These are phyloP conservation scores for Venturia asperata DNA, from an alignment of 2,329 filamentous ascomycete genomes.

Conservation along the genomic window DNA sequence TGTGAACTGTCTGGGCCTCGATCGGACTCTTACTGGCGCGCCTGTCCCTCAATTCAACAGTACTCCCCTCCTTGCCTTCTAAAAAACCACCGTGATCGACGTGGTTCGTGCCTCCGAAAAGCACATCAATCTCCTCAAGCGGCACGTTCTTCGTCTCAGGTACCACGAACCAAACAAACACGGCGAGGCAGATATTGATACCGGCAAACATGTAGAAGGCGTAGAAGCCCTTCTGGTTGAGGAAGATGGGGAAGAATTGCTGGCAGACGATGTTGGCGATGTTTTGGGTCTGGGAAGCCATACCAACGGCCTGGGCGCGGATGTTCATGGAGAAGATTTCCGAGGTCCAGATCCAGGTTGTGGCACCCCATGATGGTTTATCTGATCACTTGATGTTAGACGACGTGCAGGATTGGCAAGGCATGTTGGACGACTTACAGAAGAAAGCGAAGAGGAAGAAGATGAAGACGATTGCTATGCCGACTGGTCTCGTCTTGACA, in stretches of 20 bases:
- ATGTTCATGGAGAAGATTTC: constrained; percentile 66
- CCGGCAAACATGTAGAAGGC: constrained; percentile 51
- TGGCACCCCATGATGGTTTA: constrained; percentile 64
- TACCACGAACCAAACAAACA: constrained; percentile 38
- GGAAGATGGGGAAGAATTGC: constrained; percentile 63
- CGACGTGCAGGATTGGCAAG: constrained; percentile 15
- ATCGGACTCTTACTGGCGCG: neutral
- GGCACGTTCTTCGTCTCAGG: constrained; percentile 40
- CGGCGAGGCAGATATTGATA: constrained; percentile 36
- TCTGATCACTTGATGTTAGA: constrained; percentile 36
- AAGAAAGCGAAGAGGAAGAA: constrained; percentile 60
- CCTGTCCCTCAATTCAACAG: neutral
- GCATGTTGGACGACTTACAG: constrained; percentile 35
- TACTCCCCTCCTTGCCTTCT: neutral
- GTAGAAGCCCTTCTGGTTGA: constrained; percentile 51
- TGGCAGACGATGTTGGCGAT: constrained; percentile 61
- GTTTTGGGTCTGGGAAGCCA: constrained; percentile 52
- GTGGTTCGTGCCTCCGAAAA: constrained; percentile 52
- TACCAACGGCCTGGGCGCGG: constrained; percentile 62
- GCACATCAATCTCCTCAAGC: constrained; percentile 50
- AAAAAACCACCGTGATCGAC: constrained; percentile 48
- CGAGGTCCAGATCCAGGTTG: constrained; percentile 64
- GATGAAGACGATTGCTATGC: constrained; percentile 61
- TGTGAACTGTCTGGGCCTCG: neutral
- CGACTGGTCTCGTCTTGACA: constrained; percentile 52